These are phyloP conservation scores for Alternaria rosae DNA, from an alignment of 2,329 filamentous ascomycete species.

Conservation along the genomic window DNA sequence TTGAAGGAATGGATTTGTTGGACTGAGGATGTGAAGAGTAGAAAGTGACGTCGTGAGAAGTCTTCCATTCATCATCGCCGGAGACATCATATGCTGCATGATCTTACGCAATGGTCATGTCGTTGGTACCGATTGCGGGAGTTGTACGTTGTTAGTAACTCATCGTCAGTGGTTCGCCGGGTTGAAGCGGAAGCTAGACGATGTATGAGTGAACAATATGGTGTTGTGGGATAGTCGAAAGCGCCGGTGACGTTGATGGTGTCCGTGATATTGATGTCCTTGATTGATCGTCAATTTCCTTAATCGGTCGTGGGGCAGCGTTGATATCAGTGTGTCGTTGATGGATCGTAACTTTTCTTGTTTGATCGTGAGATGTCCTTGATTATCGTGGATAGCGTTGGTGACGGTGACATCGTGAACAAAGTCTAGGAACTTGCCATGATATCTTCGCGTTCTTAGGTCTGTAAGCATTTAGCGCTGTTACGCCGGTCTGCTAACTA, in stretches of 20 bases:
- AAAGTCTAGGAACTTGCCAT: background rate
- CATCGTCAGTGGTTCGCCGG: background rate
- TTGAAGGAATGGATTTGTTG: background rate
- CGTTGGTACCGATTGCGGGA: too few relatives aligned
- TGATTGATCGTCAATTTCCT: too few relatives aligned
- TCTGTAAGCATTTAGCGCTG: background rate
- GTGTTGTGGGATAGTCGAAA: too few relatives aligned
- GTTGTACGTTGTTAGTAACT: too few relatives aligned
- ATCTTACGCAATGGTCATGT: too few relatives aligned
- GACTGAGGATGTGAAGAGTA: background rate
- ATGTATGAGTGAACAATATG: too few relatives aligned
- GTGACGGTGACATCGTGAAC: background rate
- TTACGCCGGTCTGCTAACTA: conserved; percentile 3
- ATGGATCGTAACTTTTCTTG: background rate
- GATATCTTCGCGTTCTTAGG: background rate
- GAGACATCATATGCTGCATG: too few relatives aligned
- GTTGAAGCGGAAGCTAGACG: too few relatives aligned
- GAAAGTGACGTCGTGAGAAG: background rate
- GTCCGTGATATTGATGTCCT: too few relatives aligned
- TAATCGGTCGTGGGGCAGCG: too few relatives aligned
- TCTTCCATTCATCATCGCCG: background rate
- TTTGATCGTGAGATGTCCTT: too few relatives aligned
- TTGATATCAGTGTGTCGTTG: background rate
- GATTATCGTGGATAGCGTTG: background rate
- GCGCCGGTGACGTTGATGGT: too few relatives aligned